Base-by-base conservation (phyloP, 805 yeast genomes). In the Suhomyces emberorum region DNA sequence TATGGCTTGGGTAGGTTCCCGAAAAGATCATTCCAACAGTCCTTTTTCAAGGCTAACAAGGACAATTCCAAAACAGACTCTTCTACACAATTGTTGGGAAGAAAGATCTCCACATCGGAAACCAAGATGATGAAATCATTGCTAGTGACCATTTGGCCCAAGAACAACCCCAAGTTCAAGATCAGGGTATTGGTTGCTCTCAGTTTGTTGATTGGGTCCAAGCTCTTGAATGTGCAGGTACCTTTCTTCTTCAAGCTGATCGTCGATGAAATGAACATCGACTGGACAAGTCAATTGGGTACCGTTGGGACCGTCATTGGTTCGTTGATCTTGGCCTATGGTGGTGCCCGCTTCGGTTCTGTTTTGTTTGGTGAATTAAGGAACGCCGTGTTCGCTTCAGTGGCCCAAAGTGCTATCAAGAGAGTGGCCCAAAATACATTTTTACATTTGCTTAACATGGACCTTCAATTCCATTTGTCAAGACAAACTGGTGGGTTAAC, bases 401-500 rank as follows among this genome's bases (percentile, higher is more conserved):
- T 93, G 20, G 95, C 96, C 9, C 98, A 93, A 59, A 79, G 81
- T 50, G 97, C 98, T 16, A 91, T 93, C 50, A 78, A 88, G 56
- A 75, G 81, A 36, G 97, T 93, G 23, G 96, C 98, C 2, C 69
- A 80, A 32, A 86, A 84, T 53, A 88, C 97, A 0, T 93, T 91
- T 59, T 71, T 68, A 29, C 98, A 91, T 58, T 65, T 93, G 35
- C 70, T 93, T 59, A 78, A 77, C 49, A 70, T 93, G 59, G 98
- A 93, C 61, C 65, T 89, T 37, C 83, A 87, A 15, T 93, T 91
- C 74, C 98, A 93, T 59, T 63, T 93, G 27, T 74, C 91, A 8
- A 72, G 89, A 48, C 98, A 93, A 59, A 93, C 98, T 0, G 98
- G 98, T 47, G 98, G 96, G 0, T 63, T 93, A 22, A 91, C 97